A percentile compares a stretch with the other conserved stretches of the same genome.
phyloP scores from a whole-genome alignment of 73 alveolate species.

The Stentor roeselii region DNA sequence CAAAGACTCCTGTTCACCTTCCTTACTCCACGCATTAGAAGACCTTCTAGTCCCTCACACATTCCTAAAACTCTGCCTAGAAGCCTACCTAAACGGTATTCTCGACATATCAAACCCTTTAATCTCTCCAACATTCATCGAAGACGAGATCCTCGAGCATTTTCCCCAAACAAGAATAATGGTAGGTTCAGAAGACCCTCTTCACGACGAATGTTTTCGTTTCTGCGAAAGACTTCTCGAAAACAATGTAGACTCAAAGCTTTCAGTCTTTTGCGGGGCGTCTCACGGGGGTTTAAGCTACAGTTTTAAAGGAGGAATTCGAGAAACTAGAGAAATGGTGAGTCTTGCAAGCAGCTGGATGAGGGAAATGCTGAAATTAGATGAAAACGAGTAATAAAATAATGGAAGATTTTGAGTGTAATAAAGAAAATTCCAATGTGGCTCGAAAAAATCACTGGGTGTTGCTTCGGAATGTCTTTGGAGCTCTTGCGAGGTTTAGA shows the following conservation, averaged over 20 bases:
- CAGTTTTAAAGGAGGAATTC: constrained; percentile 25
- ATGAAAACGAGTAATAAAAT: not conserved
- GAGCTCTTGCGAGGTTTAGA: too few relatives aligned
- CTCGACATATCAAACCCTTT: constrained; percentile 48
- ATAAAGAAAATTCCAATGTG: not conserved
- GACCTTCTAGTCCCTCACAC: constrained; percentile 87
- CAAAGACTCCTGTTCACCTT: constrained; percentile 48
- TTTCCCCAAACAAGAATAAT: constrained; percentile 67
- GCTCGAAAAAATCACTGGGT: too few relatives aligned
- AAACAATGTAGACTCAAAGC: constrained; percentile 13
- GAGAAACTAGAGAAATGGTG: not conserved
- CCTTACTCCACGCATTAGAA: constrained; percentile 55
- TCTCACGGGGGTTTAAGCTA: constrained; percentile 45
- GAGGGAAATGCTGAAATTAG: constrained; percentile 6
- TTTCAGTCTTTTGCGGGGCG: constrained; percentile 26
- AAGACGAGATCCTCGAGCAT: constrained; percentile 42
- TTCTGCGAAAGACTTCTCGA: constrained; percentile 30
- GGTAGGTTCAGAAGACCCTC: constrained; percentile 69
- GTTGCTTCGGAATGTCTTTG: constrained; percentile 3
- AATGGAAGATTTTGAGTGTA: not conserved
- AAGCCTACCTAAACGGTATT: constrained; percentile 56
- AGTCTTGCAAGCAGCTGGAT: not conserved
- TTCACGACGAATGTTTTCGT: constrained; percentile 58
- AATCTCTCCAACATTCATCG: constrained; percentile 58
- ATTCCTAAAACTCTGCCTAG: constrained; percentile 80